Evolutionary conservation across 192 early-diverging fungal genomes (phyloP).

Genomic region (Cladochytrium replicatum): DNA sequence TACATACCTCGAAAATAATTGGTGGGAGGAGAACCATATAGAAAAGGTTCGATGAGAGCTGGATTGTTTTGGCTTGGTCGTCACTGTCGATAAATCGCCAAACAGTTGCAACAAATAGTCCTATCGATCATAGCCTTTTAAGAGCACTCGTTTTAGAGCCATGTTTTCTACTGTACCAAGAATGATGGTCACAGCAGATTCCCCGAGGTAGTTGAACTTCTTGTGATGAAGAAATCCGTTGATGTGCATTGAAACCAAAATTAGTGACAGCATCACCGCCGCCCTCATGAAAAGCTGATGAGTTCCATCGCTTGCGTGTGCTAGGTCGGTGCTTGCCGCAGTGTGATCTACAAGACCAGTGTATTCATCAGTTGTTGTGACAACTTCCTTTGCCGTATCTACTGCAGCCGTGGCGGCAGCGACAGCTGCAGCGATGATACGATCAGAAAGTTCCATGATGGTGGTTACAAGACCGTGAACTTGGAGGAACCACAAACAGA

Average conservation of each 20-base stretch:
- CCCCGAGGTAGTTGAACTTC: conserved; percentile 46
- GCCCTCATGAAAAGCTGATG: no score
- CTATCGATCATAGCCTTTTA: conserved; percentile 9
- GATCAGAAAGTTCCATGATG: no score
- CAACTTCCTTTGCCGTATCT: no score
- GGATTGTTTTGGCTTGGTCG: conserved; percentile 32
- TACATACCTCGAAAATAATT: conserved; percentile 48
- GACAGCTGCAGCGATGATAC: no score
- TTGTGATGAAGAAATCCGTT: conserved; percentile 38
- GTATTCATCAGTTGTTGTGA: no score
- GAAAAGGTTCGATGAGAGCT: conserved; percentile 43
- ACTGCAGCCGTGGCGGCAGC: no score
- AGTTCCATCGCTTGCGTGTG: no score
- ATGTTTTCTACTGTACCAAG: conserved; percentile 23
- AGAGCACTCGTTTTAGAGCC: background rate
- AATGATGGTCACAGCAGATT: conserved; percentile 41
- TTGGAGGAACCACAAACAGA: no score
- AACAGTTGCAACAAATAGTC: conserved; percentile 35
- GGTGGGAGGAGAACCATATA: conserved; percentile 54
- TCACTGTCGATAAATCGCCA: conserved; percentile 41
- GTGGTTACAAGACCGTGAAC: no score
- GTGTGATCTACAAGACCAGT: no score
- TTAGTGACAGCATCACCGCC: conserved; percentile 40
- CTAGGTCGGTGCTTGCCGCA: no score
- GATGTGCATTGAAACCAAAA: conserved; percentile 41